Base-by-base conservation (phyloP, 768 basidiomycete species). In the Kwoniella europaea region DNA sequence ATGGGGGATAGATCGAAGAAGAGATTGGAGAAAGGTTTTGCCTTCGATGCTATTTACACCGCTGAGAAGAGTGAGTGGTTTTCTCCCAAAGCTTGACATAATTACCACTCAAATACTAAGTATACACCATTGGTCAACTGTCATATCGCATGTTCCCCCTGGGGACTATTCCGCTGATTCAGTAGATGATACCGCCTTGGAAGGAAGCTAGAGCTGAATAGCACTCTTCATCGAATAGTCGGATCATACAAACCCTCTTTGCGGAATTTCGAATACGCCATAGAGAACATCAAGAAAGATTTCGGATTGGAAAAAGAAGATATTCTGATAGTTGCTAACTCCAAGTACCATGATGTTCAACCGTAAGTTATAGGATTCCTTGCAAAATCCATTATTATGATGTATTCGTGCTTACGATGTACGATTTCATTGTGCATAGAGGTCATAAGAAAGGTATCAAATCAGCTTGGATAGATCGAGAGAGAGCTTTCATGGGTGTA, bases 211-310 rank as follows among this genome's bases (percentile, higher is more conserved):
- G 13, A 29, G 13, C 55, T 29, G 44, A 27, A 27, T 46, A 16
- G 44, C 44, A 12, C 16, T 16, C 10, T 16, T 46, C 44, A 4
- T 12, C 10, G 42, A 16, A 10, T 53, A 77, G 76, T 77, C 57
- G 76, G 73, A 29, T 65, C 65, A 6, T 74, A 77, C 63, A 77
- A 77, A 53, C 76, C 76, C 22, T 71, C 72, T n/a, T 43, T 77
- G 16, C 29, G 73, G 3, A 77, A 74, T 57, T 77, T 77, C 62
- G 53, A 73, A 4, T 73, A 77, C 56, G 76, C 71, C 29, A 68
- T 77, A 27, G 65, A 74, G 27, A 44, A 67, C n/a, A 52, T 77
- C 52, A 41, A 68, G 3, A 52, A 68, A 55, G 67, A 71, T n/a
- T 74, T 71, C 56, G 67, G 56, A 22, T 66, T 76, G 12, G 18